Conservation (phyloP, 2,329 filamentous ascomycete genomes). For the Talaromyces funiculosus region DNA sequence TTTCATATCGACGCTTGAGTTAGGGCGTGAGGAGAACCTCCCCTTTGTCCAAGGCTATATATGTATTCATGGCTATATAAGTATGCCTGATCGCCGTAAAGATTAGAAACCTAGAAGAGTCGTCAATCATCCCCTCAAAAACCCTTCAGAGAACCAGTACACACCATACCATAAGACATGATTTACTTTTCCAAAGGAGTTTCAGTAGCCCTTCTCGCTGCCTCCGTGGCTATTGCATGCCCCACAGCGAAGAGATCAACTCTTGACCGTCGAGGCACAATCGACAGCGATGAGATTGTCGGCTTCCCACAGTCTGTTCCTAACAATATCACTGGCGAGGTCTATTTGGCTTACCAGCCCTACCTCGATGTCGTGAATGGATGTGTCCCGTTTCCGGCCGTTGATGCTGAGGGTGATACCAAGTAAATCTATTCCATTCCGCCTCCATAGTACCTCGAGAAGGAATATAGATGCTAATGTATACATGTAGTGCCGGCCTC, state of each 20-base stretch:
- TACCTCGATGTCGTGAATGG: slow-evolving; percentile 52
- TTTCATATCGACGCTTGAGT: neutral
- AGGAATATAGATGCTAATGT: neutral
- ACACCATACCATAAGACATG: neutral
- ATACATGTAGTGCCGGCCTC: slow-evolving; percentile 40
- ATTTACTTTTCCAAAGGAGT: neutral
- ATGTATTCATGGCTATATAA: neutral
- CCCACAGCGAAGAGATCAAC: neutral
- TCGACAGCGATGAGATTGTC: slow-evolving; percentile 45
- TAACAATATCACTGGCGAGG: slow-evolving; percentile 38
- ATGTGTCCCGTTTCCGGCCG: slow-evolving; percentile 59
- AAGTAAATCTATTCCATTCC: slow-evolving; percentile 38
- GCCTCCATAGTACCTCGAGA: neutral
- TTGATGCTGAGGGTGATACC: slow-evolving; percentile 54
- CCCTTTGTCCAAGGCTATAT: neutral
- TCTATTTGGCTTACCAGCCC: slow-evolving; percentile 54
- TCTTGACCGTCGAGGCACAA: slow-evolving; percentile 34
- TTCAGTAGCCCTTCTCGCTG: neutral
- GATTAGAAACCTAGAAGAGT: neutral
- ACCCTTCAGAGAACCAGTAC: too few relatives aligned
- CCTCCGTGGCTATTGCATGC: neutral
- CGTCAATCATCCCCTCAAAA: neutral
- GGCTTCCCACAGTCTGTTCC: slow-evolving; percentile 53
- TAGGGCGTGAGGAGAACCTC: neutral
- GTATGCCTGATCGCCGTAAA: neutral